Evolutionary conservation across 2,329 filamentous ascomycete species (phyloP).

Genomic region (Apiospora hydei): DNA sequence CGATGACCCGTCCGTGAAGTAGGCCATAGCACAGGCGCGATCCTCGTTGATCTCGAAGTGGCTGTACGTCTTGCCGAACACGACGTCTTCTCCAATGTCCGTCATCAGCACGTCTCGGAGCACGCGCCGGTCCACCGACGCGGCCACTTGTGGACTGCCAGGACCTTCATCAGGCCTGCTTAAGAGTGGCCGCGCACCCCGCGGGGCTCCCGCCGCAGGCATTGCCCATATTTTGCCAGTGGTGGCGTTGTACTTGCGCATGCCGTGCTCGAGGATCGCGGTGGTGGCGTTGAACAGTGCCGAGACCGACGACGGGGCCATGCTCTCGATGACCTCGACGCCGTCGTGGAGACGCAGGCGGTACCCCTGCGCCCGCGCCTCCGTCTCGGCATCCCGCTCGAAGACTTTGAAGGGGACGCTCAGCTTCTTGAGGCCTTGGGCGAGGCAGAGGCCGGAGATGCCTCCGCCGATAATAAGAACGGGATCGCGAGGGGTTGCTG

Average conservation of each 20-base stretch:
- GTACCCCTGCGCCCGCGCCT: constrained; percentile 46
- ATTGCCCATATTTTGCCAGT: neutral
- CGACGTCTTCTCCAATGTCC: constrained; percentile 39
- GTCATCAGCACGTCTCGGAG: constrained; percentile 43
- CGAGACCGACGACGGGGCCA: constrained; percentile 30
- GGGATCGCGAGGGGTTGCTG: neutral
- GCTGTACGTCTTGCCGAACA: constrained; percentile 42
- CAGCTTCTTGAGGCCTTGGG: constrained; percentile 44
- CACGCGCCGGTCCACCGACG: constrained; percentile 41
- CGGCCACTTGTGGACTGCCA: constrained; percentile 28
- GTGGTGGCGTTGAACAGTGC: constrained; percentile 32
- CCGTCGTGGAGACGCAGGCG: constrained; percentile 42
- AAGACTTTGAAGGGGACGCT: constrained; percentile 46
- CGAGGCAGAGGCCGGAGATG: constrained; percentile 44
- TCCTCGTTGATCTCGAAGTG: constrained; percentile 29
- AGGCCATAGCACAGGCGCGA: constrained; percentile 34
- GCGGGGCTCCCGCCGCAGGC: neutral
- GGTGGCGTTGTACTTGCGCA: constrained; percentile 27
- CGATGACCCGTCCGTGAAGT: constrained; percentile 44
- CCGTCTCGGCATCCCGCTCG: constrained; percentile 41
- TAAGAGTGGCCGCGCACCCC: neutral
- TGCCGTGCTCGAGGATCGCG: constrained; percentile 23
- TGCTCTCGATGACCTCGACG: constrained; percentile 29
- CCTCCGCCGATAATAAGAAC: constrained; percentile 47
- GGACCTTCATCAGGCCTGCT: constrained; percentile 27